Evolutionary conservation across 164 flowering plant genomes (phyloP), one percentile per base, ranked within the genome.

Genomic region (Vitis labrusca): DNA sequence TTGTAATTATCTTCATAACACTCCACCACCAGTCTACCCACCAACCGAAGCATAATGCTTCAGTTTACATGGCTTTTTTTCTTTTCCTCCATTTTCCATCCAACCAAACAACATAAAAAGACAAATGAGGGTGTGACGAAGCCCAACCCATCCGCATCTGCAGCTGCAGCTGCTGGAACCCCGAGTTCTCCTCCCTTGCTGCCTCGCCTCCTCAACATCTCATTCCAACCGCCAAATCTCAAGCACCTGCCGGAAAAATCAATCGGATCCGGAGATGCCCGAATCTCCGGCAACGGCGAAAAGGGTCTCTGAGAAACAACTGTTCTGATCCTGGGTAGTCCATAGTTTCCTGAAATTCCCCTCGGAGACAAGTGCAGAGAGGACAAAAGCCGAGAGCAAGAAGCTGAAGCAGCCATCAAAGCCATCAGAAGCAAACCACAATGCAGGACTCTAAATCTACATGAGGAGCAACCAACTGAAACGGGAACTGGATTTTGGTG

Each of bases 61-160:
- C 27, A 23, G 27, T 23, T 37, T 37, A 37, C 44, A 51, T 61
- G 2, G 50, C 44, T 16, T 50, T n/a, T 9, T 47, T 10, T 59
- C 50, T 19, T 50, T 49, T 55, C 32, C 37, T 57, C 11, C 15
- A 48, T 37, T 56, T 64, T 64, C 67, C 48, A 56, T 37, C 50
- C 68, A 64, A 29, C 56, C 30, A 61, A 57, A 32, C 3, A 58
- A 5, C 54, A 32, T 13, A n/a, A 2, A 65, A 69, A 14, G 10
- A 53, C 11, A 60, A 23, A 44, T 11, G 17, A 16, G 37, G 29
- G 13, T 5, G 19, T 14, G n/a, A 14, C 71, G 9, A 17, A 87
- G 44, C 88, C 85, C 83, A 44, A 73, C 62, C 71, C 85, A 74
- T 80, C 88, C 1, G 84, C 86, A 12, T 84, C 85, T 7, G 87